These are phyloP conservation scores for Lecanosticta acicola DNA, from an alignment of 2,329 filamentous ascomycete genomes.

Conservation along the genomic window DNA sequence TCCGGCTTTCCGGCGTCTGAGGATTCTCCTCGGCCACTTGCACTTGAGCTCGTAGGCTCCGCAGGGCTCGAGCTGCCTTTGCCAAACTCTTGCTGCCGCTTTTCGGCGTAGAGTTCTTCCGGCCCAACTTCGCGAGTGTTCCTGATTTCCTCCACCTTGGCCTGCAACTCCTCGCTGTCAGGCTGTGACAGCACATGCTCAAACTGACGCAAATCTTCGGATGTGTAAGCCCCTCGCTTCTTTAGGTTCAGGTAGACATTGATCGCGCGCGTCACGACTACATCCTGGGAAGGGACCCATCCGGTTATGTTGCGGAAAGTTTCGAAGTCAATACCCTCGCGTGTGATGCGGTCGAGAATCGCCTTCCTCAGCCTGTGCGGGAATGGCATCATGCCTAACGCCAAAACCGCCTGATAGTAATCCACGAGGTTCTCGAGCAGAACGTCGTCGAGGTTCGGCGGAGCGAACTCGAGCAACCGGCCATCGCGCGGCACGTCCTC, in stretches of 20 bases:
- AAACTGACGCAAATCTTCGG: conserved; percentile 2
- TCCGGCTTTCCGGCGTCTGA: background rate
- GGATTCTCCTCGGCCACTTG: background rate
- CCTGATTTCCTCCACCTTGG: conserved; percentile 1
- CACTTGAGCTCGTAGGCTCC: background rate
- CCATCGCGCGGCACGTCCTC: conserved; percentile 4
- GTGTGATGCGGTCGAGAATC: conserved; percentile 11
- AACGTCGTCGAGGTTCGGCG: conserved; percentile 2
- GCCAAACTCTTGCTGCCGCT: background rate
- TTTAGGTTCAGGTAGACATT: conserved; percentile 10
- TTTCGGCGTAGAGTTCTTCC: background rate
- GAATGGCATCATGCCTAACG: conserved; percentile 15
- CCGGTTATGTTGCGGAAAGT: conserved; percentile 11
- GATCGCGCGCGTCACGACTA: conserved; percentile 15
- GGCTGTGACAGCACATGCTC: background rate
- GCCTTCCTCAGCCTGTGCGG: conserved; percentile 9
- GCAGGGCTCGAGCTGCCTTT: background rate
- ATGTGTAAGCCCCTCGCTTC: conserved; percentile 1
- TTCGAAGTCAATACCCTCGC: conserved; percentile 1
- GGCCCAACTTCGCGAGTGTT: background rate
- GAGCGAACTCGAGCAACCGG: conserved; percentile 10
- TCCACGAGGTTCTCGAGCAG: conserved; percentile 13
- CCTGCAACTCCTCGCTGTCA: conserved; percentile 1
- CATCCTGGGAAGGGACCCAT: conserved; percentile 13
- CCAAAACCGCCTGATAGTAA: conserved; percentile 14